phyloP scores from a whole-genome alignment of 2,329 filamentous ascomycete species.

The Fusarium concolor region DNA sequence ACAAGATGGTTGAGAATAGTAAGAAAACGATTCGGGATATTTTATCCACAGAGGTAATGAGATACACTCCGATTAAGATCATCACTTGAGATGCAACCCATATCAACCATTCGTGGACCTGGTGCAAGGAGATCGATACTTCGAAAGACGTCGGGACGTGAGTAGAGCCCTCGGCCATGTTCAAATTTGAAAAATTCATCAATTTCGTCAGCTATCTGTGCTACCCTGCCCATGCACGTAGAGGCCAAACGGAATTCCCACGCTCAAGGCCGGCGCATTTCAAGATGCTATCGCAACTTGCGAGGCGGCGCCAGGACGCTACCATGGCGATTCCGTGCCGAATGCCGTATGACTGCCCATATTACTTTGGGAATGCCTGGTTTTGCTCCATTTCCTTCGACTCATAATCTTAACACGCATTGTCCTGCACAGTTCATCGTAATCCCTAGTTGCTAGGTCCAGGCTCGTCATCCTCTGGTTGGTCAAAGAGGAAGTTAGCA shows the following conservation, averaged over 20 bases:
- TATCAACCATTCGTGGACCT: too few relatives aligned
- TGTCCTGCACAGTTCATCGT: conserved; percentile 40
- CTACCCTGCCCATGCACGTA: conserved; percentile 33
- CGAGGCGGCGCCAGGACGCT: conserved; percentile 32
- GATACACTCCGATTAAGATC: not conserved
- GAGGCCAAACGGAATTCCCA: conserved; percentile 32
- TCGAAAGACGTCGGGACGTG: not conserved
- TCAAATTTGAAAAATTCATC: conserved; percentile 29
- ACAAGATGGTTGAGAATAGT: not conserved
- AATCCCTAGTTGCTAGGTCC: conserved; percentile 55
- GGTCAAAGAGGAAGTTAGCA: conserved; percentile 97
- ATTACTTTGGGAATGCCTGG: conserved; percentile 43
- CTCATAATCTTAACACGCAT: conserved; percentile 46
- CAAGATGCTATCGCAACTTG: conserved; percentile 29
- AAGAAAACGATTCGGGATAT: not conserved
- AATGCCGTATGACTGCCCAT: conserved; percentile 38
- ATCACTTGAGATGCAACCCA: not conserved
- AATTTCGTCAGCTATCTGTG: conserved; percentile 44
- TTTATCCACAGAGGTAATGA: not conserved
- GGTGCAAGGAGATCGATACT: too few relatives aligned
- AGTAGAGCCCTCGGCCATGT: not conserved
- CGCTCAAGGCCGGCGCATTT: conserved; percentile 32
- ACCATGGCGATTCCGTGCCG: conserved; percentile 34
- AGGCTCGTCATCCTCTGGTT: conserved; percentile 85
- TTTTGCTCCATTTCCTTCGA: conserved; percentile 37